Evolutionary conservation across 2,329 filamentous ascomycete species (phyloP).

Genomic region (Trichoderma pleuroti): DNA sequence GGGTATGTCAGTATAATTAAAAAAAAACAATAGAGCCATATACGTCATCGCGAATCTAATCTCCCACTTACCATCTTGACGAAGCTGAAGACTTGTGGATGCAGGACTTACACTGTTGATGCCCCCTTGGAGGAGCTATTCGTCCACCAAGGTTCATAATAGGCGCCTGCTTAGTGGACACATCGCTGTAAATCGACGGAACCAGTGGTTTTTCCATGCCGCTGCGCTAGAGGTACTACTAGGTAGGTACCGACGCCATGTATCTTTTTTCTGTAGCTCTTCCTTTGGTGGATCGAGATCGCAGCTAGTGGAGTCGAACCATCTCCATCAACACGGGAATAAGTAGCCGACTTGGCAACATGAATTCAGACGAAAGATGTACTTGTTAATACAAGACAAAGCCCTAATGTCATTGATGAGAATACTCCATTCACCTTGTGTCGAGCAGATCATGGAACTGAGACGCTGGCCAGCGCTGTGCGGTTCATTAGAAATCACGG

Average conservation of each 20-base stretch:
- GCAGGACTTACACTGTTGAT: background rate
- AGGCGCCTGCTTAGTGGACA: conserved; percentile 24
- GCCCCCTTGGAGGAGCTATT: conserved; percentile 9
- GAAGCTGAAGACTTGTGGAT: background rate
- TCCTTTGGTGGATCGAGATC: background rate
- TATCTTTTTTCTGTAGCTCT: background rate
- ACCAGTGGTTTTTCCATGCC: conserved; percentile 16
- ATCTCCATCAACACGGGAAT: background rate
- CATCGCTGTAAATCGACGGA: conserved; percentile 14
- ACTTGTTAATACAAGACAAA: background rate
- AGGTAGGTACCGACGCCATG: background rate
- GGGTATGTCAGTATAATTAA: background rate
- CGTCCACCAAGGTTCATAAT: background rate
- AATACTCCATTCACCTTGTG: background rate
- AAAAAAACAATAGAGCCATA: background rate
- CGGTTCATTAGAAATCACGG: background rate
- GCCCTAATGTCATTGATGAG: background rate
- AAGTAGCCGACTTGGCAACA: background rate
- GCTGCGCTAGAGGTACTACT: background rate
- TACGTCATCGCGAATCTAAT: background rate
- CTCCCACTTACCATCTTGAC: conserved; percentile 6
- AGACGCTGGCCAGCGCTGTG: background rate
- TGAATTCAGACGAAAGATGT: background rate
- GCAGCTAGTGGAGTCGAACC: background rate
- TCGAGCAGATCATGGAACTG: background rate